phyloP scores from a whole-genome alignment of 176 grass and related monocot genomes.

The Ensete glaucum region DNA sequence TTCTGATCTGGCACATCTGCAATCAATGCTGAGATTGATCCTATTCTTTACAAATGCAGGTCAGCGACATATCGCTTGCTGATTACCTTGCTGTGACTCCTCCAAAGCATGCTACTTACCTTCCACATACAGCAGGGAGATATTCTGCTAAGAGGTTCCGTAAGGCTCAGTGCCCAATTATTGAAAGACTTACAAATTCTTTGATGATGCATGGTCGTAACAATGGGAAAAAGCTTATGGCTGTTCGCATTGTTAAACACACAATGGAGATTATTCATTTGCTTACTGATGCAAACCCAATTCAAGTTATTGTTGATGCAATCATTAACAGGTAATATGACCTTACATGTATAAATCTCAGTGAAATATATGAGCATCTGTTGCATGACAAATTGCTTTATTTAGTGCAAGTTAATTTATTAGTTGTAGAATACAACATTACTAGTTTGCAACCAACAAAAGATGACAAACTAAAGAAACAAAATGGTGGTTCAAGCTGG shows the following conservation, averaged over 20 bases:
- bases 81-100: constrained; percentile 65
- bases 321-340: constrained; percentile 68
- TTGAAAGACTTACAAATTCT: constrained; percentile 89
- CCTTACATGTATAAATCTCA: not conserved
- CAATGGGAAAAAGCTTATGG: constrained; percentile 82
- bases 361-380: not conserved
- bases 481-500: too few relatives aligned
- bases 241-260: constrained; percentile 82
- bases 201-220: constrained; percentile 96
- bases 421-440: not conserved
- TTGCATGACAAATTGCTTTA: not conserved
- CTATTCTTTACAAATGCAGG: constrained; percentile 25
- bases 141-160: constrained; percentile 79
- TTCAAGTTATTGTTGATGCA: constrained; percentile 79
- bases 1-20: not conserved
- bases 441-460: too few relatives aligned
- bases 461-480: too few relatives aligned
- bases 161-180: constrained; percentile 84
- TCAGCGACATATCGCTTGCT: constrained; percentile 61
- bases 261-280: constrained; percentile 86
- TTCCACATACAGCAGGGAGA: constrained; percentile 73
- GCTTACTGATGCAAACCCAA: constrained; percentile 76
- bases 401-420: not conserved
- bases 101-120: constrained; percentile 64
- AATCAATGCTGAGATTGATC: not conserved